Base-by-base conservation (phyloP, 495 filamentous ascomycete genomes). In the Bryoglossum gracile region DNA sequence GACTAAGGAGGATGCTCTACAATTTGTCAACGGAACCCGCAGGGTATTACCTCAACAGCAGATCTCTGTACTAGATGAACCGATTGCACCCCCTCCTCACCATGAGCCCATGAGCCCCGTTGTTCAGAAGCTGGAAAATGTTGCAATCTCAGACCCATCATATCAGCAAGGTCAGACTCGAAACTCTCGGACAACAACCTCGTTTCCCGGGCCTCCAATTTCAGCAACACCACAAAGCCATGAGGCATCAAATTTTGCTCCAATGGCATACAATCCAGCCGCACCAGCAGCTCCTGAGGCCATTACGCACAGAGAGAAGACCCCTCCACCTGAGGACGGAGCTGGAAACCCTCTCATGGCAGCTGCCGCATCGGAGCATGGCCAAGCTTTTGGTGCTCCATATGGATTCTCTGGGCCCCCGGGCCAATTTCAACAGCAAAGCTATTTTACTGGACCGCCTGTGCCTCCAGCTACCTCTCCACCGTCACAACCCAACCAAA, bases 251-350 rank as follows among this genome's bases (percentile, higher is more conserved):
- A 62, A 65, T 28, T 59, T 77, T 43, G 71, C 74, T n/a, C 86
- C 87, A n/a, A 76, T 92, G 44, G 78, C 87, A 2, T 95, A 95
- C 56, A 95, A 95, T 64, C 89, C 89, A 0, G 88, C 89, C 0
- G 88, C 89, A 1, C 89, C 89, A 9, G 71, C 89, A 2, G 87
- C 87, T 1, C 86, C 89, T 3, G 89, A 95, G 60, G 80, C 80
- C 11, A 84, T 94, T 56, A 74, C 80, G 44, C 78, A 89, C 56
- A 80, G 89, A 39, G 89, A 95, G 67, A 92, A 94, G 71, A 95
- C 89, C 0, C 89, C 88, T 8, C 89, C 89, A 5, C 74, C 76
- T 11, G 85, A 91, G 57, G 85, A 82, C 24, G 79, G 70, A 34
- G 67, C 68, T 24, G 80, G 83, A 9, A 89, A 87, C 28, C 87